Percentiles rank a stretch among this genome's conserved stretches.
Evolutionary conservation across 2,329 filamentous ascomycete species (phyloP).

Genomic region (Trichophaea hybrida): DNA sequence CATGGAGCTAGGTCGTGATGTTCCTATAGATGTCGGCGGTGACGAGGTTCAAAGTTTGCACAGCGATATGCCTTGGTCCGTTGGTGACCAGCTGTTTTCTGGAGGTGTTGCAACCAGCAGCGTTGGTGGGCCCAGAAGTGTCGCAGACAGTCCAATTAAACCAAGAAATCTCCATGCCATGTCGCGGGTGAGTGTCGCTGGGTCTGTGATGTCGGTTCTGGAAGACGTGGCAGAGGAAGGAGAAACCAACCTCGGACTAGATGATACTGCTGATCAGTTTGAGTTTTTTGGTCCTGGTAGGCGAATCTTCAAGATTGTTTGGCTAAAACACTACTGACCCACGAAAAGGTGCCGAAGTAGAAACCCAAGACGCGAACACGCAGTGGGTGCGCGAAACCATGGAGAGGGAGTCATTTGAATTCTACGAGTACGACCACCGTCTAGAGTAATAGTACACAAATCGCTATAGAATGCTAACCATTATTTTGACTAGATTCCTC

Average conservation of each 20-base stretch:
- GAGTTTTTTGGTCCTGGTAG: conserved; percentile 15
- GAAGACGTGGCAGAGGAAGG: background rate
- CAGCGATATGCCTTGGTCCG: background rate
- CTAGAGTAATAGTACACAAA: background rate
- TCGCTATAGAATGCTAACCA: background rate
- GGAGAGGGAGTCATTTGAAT: conserved; percentile 22
- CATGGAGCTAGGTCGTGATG: background rate
- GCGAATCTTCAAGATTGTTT: background rate
- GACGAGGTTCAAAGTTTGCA: background rate
- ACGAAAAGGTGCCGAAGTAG: background rate
- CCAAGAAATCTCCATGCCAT: background rate
- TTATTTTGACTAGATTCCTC: conserved; percentile 9
- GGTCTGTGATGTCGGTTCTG: background rate
- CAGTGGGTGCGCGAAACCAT: conserved; percentile 20
- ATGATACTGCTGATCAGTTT: conserved; percentile 5
- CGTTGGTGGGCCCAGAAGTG: background rate
- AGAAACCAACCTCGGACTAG: background rate
- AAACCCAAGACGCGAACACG: conserved; percentile 11
- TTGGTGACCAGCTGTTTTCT: background rate
- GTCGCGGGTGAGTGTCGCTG: background rate
- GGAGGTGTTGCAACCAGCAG: conserved; percentile 1
- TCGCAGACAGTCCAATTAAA: background rate
- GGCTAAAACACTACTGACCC: background rate
- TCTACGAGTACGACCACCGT: conserved; percentile 20
- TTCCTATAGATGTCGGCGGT: background rate